phyloP scores from a whole-genome alignment of 2,329 filamentous ascomycete genomes.

The Arthrobotrys sphaeroides region DNA sequence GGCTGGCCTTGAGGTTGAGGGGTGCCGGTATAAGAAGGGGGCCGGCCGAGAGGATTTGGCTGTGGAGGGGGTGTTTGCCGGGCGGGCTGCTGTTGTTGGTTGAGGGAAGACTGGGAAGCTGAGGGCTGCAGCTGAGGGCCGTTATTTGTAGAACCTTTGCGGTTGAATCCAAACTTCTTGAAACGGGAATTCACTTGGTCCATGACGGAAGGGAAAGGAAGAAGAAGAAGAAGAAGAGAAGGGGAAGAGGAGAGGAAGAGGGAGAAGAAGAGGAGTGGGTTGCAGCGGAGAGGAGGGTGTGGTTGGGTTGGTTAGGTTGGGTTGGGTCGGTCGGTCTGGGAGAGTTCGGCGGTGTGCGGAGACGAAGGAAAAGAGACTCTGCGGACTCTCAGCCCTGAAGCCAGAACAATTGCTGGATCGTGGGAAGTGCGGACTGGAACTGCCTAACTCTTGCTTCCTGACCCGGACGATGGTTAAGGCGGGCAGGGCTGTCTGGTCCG shows the following conservation, averaged over 20 bases:
- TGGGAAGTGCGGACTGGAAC: no score
- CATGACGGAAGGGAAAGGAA: constrained; percentile 58
- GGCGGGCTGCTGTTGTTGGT: constrained; percentile 64
- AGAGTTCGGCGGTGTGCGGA: constrained; percentile 25
- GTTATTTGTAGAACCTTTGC: constrained; percentile 60
- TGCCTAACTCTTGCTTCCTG: no score
- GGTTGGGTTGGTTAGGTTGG: constrained; percentile 5
- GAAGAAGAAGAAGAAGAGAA: constrained; percentile 44
- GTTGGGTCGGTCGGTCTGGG: neutral
- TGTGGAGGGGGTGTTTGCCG: constrained; percentile 59
- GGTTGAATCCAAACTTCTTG: constrained; percentile 65
- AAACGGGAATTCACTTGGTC: constrained; percentile 67
- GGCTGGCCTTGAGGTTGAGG: constrained; percentile 63
- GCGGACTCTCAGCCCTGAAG: no score
- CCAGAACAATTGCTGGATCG: no score
- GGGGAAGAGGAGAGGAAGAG: constrained; percentile 26
- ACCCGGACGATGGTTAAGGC: no score
- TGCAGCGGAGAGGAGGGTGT: neutral
- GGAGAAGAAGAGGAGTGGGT: constrained; percentile 42
- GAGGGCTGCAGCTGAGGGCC: constrained; percentile 56
- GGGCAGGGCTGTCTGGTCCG: no score
- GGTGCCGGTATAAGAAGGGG: constrained; percentile 72
- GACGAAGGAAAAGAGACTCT: neutral
- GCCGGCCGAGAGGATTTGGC: constrained; percentile 68
- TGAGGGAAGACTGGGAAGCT: constrained; percentile 41